Evolutionary conservation across 352 stramenopile species (phyloP), one percentile per base, ranked within the genome.

Genomic region (Pythium aphanidermatum): DNA sequence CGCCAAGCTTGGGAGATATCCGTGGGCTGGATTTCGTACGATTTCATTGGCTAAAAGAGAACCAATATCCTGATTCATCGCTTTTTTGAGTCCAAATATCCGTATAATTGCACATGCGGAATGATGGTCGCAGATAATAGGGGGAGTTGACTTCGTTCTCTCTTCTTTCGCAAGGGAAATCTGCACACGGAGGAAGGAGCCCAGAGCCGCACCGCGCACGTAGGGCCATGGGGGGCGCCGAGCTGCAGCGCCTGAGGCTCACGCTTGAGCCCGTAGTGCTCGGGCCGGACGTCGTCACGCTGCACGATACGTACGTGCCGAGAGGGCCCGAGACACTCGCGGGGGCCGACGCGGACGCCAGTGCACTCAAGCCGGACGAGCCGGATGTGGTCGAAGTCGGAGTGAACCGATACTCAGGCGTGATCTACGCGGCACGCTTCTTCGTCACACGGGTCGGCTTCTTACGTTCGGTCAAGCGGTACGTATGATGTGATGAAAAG

Each of bases 401-500:
- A 2, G 45, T 48, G 5, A 89, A 92, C 38, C 73, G 82, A n/a
- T 88, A 88, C 51, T 62, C 82, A 2, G 82, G 82, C 36, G 74
- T 94, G 16, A 79, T 94, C 53, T 89, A 94, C 48, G 82, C 82
- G 5, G 71, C 78, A 26, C 76, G 82, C 8, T 94, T 91, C 64
- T 92, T 92, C 52, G 83, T 94, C 46, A 92, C 79, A 28, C 69
- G 80, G 24, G 74, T 91, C 19, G 75, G 80, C 28, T 92, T 92
- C 38, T 46, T 92, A 30, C 77, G 78, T 16, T 90, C 77, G 0
- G 72, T 83, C 23, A 84, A 84, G 46, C 60, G 76, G 56, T 71
- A 51, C 39, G 65, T 68, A 27, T 29, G 9, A 5, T 14, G 9
- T 2, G 12, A 25, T 48, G 27, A 31, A 12, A 30, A 16, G 32